Evolutionary conservation across 2,329 filamentous ascomycete species (phyloP).

Genomic region (Mariannaea elegans): DNA sequence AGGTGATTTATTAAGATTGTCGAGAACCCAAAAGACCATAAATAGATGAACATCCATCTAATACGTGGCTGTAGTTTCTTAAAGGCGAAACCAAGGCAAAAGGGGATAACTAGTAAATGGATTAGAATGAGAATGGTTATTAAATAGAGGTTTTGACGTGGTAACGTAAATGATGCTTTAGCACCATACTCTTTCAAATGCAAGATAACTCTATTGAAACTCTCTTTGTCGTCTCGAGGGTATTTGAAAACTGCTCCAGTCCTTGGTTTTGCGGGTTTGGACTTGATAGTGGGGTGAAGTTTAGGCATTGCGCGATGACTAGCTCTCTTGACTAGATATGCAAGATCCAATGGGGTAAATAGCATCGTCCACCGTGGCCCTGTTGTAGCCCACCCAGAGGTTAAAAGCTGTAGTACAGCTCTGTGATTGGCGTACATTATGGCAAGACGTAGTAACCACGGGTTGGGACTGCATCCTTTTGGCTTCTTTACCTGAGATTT

Average conservation of each 20-base stretch:
- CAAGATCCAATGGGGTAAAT: neutral
- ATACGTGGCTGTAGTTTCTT: no score
- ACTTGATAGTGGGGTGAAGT: no score
- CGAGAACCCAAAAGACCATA: no score
- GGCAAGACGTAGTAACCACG: neutral
- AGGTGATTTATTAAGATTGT: no score
- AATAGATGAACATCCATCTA: no score
- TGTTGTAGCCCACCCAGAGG: neutral
- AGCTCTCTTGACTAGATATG: neutral
- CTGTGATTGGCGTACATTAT: neutral
- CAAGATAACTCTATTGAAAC: neutral
- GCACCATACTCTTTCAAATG: no score
- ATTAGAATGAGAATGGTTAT: no score
- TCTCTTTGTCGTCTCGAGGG: neutral
- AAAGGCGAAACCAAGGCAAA: no score
- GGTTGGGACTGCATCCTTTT: neutral
- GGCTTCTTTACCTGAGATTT: neutral
- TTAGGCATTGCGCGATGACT: no score
- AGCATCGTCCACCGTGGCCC: neutral
- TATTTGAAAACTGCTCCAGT: neutral
- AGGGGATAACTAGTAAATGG: no score
- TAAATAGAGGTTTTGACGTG: no score
- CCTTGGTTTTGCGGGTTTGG: neutral
- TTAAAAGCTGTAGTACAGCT: neutral
- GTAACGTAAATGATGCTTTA: no score